Conservation (phyloP, 257 asterid species). For the Marsdenia floribunda region DNA sequence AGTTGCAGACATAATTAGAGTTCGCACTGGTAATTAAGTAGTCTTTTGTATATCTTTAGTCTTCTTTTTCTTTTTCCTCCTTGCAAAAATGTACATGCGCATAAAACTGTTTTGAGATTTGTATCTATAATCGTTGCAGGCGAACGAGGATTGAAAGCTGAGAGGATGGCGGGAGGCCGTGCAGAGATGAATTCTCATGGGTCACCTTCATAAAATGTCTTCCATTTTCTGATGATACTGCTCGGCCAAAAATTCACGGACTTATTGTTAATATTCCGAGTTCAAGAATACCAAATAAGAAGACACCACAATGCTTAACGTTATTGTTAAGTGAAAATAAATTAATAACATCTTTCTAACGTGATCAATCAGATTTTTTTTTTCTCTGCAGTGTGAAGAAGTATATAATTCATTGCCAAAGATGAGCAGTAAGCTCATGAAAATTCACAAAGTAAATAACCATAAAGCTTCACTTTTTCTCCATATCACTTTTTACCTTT, state of each 20-base stretch:
- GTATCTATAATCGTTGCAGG: conserved; percentile 33
- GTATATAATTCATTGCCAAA: no score
- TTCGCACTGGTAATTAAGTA: conserved; percentile 70
- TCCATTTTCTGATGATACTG: no score
- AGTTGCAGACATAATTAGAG: conserved; percentile 72
- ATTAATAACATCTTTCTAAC: no score
- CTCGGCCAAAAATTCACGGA: neutral
- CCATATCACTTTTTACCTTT: no score
- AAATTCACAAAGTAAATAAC: no score
- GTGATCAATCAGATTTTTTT: no score
- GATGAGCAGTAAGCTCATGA: no score
- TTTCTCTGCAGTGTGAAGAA: no score
- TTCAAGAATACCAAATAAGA: neutral
- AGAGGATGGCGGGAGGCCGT: conserved; percentile 87
- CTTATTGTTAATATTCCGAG: neutral
- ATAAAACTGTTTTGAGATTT: neutral
- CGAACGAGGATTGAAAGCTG: conserved; percentile 81
- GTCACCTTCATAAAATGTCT: neutral
- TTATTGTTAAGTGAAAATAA: no score
- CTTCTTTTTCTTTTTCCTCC: neutral
- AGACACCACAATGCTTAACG: neutral
- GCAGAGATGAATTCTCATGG: conserved; percentile 42
- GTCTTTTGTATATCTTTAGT: neutral
- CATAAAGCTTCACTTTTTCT: no score
- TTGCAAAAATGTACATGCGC: neutral